These are phyloP conservation scores for Carallia pectinifolia DNA, from an alignment of 345 rosid genomes.

Conservation along the genomic window DNA sequence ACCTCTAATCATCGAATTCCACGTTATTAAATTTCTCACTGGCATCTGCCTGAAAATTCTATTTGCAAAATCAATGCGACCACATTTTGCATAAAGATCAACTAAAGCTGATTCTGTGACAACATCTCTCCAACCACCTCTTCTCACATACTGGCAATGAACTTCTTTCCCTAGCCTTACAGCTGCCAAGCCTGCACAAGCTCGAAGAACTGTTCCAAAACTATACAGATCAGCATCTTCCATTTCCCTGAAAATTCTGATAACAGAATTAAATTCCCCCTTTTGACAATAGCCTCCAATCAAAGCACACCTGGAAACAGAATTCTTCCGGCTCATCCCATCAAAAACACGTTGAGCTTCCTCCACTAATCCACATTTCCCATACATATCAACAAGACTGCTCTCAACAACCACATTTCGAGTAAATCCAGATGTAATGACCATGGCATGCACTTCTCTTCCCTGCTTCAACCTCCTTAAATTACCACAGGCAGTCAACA, in stretches of 20 bases:
- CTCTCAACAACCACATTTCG: constrained; percentile 71
- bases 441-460: constrained; percentile 69
- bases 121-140: constrained; percentile 66
- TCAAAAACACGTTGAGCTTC: constrained; percentile 63
- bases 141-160: constrained; percentile 81
- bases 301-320: constrained; percentile 81
- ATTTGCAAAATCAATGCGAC: constrained; percentile 61
- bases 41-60: constrained; percentile 51
- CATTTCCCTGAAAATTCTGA: constrained; percentile 59
- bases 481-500: constrained; percentile 81
- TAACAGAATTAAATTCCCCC: constrained; percentile 53
- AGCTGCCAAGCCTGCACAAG: constrained; percentile 80
- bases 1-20: constrained; percentile 84
- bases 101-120: constrained; percentile 85
- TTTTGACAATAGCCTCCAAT: constrained; percentile 81
- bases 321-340: constrained; percentile 62
- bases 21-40: constrained; percentile 60
- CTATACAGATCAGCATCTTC: constrained; percentile 58
- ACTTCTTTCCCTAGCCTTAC: constrained; percentile 78
- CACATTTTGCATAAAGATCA: constrained; percentile 86
- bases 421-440: constrained; percentile 45
- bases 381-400: constrained; percentile 92
- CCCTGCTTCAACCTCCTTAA: constrained; percentile 69
- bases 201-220: constrained; percentile 82
- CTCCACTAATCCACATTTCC: constrained; percentile 60